Evolutionary conservation across 2,329 filamentous ascomycete genomes (phyloP).

Genomic region (Zasmidium citrigriseum): DNA sequence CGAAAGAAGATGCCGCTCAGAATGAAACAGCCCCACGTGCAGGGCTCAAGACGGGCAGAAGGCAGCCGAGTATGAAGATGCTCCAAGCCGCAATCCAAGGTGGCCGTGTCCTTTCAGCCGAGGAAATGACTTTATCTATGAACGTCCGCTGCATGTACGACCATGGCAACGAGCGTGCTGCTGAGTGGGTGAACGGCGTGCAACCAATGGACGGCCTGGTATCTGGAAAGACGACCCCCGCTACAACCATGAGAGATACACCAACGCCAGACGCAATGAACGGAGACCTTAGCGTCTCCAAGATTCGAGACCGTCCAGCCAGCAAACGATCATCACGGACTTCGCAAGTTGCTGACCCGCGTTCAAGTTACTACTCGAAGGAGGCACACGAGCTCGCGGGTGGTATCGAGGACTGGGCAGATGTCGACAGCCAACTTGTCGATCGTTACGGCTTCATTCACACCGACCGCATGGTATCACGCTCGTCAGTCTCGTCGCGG

Average conservation of each 20-base stretch:
- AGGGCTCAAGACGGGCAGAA: constrained; percentile 29
- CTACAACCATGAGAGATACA: constrained; percentile 8
- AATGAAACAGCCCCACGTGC: background rate
- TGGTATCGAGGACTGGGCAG: constrained; percentile 66
- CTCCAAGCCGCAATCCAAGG: constrained; percentile 36
- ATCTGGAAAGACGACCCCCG: constrained; percentile 13
- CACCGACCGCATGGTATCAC: constrained; percentile 40
- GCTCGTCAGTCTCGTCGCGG: constrained; percentile 24
- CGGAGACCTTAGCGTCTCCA: constrained; percentile 4
- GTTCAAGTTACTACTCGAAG: constrained; percentile 33
- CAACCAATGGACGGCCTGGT: constrained; percentile 7
- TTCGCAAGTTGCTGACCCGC: background rate
- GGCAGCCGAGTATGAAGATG: constrained; percentile 39
- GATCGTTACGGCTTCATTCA: constrained; percentile 68
- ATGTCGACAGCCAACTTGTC: constrained; percentile 59
- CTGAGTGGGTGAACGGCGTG: constrained; percentile 38
- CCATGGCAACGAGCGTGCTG: constrained; percentile 58
- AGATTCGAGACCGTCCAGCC: constrained; percentile 3
- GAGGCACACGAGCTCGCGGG: constrained; percentile 61
- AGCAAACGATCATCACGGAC: constrained; percentile 13
- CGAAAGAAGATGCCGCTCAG: background rate
- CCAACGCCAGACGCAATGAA: constrained; percentile 11
- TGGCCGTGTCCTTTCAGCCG: constrained; percentile 58
- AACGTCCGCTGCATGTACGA: constrained; percentile 66
- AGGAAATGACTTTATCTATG: constrained; percentile 64